Evolutionary conservation across 176 grass and related monocot species (phyloP).

Genomic region (Thinopyrum elongatum): DNA sequence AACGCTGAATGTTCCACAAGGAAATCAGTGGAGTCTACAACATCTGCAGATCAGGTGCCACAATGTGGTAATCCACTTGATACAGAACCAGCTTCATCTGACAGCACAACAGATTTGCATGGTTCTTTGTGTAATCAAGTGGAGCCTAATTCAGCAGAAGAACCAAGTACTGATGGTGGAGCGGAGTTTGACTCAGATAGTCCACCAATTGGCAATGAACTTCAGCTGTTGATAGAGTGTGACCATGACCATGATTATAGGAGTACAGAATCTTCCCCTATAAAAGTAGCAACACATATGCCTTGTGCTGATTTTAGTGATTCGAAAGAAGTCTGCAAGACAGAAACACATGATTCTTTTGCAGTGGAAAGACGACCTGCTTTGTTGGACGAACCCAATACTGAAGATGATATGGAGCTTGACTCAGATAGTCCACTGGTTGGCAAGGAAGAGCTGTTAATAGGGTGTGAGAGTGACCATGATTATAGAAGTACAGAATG

Average conservation of each 20-base stretch:
- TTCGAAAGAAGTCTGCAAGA: constrained; percentile 2
- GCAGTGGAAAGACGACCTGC: constrained; percentile 12
- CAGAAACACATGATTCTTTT: constrained; percentile 11
- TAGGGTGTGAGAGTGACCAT: neutral
- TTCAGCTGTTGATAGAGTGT: neutral
- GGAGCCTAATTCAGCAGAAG: constrained; percentile 2
- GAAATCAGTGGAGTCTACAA: neutral
- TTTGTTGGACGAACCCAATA: constrained; percentile 15
- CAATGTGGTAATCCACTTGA: constrained; percentile 10
- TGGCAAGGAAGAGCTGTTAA: neutral
- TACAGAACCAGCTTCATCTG: constrained; percentile 20
- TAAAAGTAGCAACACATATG: neutral
- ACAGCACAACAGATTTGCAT: constrained; percentile 1
- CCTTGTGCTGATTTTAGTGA: constrained; percentile 9
- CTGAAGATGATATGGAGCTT: constrained; percentile 28
- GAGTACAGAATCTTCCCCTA: constrained; percentile 19
- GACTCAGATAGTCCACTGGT: constrained; percentile 11
- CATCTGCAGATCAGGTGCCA: constrained; percentile 8
- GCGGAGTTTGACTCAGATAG: constrained; percentile 26
- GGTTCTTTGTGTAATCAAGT: constrained; percentile 20
- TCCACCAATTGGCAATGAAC: neutral
- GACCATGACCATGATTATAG: constrained; percentile 4
- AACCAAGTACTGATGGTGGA: constrained; percentile 20
- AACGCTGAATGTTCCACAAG: constrained; percentile 4
- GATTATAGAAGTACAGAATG: constrained; percentile 19